phyloP scores from a whole-genome alignment of 2,329 filamentous ascomycete species.

The Cordyceps cicadae region DNA sequence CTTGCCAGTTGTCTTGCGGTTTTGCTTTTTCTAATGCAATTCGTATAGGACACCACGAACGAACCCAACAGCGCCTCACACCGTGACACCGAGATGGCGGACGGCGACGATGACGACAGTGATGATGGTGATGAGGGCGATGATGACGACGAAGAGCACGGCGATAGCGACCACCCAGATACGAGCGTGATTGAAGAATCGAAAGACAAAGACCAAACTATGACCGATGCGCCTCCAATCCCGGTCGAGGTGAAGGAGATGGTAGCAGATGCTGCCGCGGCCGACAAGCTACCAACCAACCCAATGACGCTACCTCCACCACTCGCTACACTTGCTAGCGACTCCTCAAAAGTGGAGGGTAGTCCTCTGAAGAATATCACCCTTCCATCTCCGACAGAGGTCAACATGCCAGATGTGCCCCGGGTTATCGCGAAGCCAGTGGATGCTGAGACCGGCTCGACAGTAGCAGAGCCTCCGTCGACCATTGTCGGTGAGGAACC shows the following conservation, averaged over 20 bases:
- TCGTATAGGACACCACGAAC: constrained; percentile 30
- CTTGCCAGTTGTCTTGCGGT: neutral
- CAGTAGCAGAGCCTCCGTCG: constrained; percentile 25
- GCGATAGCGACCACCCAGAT: constrained; percentile 15
- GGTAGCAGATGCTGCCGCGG: constrained; percentile 28
- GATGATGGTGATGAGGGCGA: constrained; percentile 40
- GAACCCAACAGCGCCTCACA: constrained; percentile 37
- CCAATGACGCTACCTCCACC: constrained; percentile 26
- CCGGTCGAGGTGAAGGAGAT: constrained; percentile 21
- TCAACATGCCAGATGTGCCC: constrained; percentile 11
- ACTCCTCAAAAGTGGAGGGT: constrained; percentile 34
- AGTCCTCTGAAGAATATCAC: constrained; percentile 47
- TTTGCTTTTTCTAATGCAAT: constrained; percentile 16
- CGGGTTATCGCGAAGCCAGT: neutral
- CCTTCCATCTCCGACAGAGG: constrained; percentile 36
- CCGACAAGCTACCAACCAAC: constrained; percentile 21
- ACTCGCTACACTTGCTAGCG: constrained; percentile 18
- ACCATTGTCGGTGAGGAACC: constrained; percentile 24
- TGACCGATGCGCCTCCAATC: constrained; percentile 14
- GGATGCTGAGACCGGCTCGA: constrained; percentile 17
- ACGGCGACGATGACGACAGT: constrained; percentile 39
- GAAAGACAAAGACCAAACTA: constrained; percentile 13
- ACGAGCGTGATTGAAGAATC: constrained; percentile 7
- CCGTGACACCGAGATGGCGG: constrained; percentile 46
- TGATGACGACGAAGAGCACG: constrained; percentile 31